Conservation (phyloP, 768 basidiomycete species). For the Russula vinacea region DNA sequence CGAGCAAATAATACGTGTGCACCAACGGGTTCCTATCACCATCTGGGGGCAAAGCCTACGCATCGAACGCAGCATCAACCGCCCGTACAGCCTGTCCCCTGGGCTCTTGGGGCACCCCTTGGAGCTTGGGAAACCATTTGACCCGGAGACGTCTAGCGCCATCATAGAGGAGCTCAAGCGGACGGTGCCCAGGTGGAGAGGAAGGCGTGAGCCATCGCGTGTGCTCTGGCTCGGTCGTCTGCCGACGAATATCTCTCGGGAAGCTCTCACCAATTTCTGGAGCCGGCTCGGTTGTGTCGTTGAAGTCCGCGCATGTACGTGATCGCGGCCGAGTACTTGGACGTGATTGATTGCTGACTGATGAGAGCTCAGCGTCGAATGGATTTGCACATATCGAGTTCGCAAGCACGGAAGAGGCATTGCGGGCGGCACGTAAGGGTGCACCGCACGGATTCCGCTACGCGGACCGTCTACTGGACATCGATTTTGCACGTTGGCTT, state of each 20-base stretch:
- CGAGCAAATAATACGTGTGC: slow-evolving; percentile 6
- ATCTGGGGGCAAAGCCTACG: not conserved
- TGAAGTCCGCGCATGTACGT: slow-evolving; percentile 25
- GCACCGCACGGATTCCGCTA: slow-evolving; percentile 21
- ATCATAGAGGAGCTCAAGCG: slow-evolving; percentile 12
- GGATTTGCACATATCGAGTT: slow-evolving; percentile 27
- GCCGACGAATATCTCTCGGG: not conserved
- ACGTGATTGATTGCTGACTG: not conserved
- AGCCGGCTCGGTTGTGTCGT: slow-evolving; percentile 25
- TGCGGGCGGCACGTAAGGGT: slow-evolving; percentile 15
- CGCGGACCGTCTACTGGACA: slow-evolving; percentile 4
- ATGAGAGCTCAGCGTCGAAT: not conserved
- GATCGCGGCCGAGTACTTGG: no score
- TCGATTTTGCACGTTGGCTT: slow-evolving; percentile 19
- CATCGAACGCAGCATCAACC: not conserved
- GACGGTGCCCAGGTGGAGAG: slow-evolving; percentile 15
- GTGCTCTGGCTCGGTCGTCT: slow-evolving; percentile 22
- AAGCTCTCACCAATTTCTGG: slow-evolving; percentile 17
- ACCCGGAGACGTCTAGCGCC: not conserved
- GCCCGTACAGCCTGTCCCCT: not conserved
- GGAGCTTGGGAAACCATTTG: slow-evolving; percentile 1
- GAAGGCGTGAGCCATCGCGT: slow-evolving; percentile 7
- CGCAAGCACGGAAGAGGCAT: slow-evolving; percentile 14
- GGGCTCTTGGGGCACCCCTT: not conserved
- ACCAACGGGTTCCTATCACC: slow-evolving; percentile 15